Evolutionary conservation across 805 yeast species (phyloP), one percentile per base, ranked within the genome.

Genomic region (Yarrowia sp.): DNA sequence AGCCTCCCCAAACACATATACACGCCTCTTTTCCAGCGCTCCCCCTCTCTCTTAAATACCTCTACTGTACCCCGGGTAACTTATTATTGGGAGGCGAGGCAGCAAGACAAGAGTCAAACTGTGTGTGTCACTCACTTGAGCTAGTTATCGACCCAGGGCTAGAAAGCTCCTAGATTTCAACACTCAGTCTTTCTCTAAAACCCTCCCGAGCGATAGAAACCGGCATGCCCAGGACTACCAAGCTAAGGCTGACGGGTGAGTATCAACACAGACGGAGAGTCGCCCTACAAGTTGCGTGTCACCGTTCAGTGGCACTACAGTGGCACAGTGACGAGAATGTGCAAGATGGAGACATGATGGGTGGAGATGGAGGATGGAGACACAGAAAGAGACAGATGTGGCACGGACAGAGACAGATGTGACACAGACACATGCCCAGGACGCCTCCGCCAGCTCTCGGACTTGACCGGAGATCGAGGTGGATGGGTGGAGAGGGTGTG

Each of bases 171-270:
- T 14, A 55, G 47, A 55, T 55, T 55, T 19, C 19, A 24, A 9
- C 30, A 14, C 13, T 10, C 64, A 42, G 33, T 43, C 50, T 13
- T 58, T 50, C 61, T 55, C 61, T 24, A 10, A 6, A 36, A 40
- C 46, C 24, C 30, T 24, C 30, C 30, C 40, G 61, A 58, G 64
- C 50, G 61, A 58, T 58, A 58, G 50, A 58, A 43, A 8, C 49
- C 64, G 55, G 66, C 66, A 61, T 61, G 66, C 53, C 55, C 30
- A 34, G 66, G 50, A 65, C 68, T 20, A 65, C 65, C 17, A 71
- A 71, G 67, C 58, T 71, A 44, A 55, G 73, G 20, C 70, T 71
- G 52, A 71, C 73, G 43, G 72, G 72, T 71, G 67, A 49, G 72
- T 70, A 63, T 10, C 24, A 30, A 47, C 1, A 47, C 24, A 49